Base-by-base conservation (phyloP, 208 protist genomes). In the Acanthamoeba rhysodes region DNA sequence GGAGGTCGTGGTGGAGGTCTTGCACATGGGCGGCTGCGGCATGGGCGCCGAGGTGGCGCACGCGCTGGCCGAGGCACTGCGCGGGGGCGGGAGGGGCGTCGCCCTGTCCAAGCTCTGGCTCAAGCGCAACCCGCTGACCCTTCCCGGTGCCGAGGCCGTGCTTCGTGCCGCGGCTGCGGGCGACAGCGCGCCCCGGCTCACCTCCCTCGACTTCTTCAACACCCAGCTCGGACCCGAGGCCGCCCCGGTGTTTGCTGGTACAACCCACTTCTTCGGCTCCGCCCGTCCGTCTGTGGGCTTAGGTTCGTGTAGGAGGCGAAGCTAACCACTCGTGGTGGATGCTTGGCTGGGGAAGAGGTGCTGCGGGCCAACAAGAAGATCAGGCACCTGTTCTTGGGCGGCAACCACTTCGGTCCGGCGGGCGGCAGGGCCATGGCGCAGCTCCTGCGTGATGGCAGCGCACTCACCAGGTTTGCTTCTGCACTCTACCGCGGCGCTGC, bases 131-230 rank as follows among this genome's bases (percentile, higher is more conserved):
- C 80, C 80, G 3, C 80, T 88, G n/a, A 88, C 80, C 12, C 50
- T 88, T 7, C n/a, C 80, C 24, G 80, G 80, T 4, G 80, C 80
- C 41, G 50, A 18, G 50, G 41, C 45, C 50, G 53, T 88, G 0
- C 80, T 88, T 16, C 27, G 34, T 24, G 48, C 80, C 4, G 80
- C 80, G 24, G 53, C 50, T 5, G 41, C 50, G 27, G n/a, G 27
- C 0, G 74, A 84, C 8, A 62, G 20, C 22, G 45, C 80, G 50
- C 80, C 80, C 14, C 10, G n/a, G n/a, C 80, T 88, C 80, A 88
- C 80, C 8, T 66, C 50, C 29, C 80, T 88, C 27, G 80, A 88
- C n/a, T 88, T 88, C 41, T 88, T 88, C 80, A 88, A 88, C 50
- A 41, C 80, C 9, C 50, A 88, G 22, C 50, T 88, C 8, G 80